Conservation (phyloP, 2,329 filamentous ascomycete species). For the Colletotrichum cereale region DNA sequence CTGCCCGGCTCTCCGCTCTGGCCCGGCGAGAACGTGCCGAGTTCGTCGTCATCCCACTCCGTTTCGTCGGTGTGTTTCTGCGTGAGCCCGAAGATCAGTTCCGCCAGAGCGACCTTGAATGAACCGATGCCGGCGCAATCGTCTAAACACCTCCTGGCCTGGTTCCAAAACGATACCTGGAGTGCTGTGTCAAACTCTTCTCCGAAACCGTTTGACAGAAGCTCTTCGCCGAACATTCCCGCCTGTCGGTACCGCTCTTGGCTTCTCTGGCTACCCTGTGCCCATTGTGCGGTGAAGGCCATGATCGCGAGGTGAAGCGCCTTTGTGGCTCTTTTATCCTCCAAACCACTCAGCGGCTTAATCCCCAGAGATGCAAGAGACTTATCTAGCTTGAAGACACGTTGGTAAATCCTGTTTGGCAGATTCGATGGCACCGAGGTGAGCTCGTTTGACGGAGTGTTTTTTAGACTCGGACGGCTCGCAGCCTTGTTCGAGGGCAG, state of each 20-base stretch:
- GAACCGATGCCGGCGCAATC: conserved; percentile 52
- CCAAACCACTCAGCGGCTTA: conserved; percentile 53
- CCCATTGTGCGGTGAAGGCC: conserved; percentile 66
- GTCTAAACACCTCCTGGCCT: conserved; percentile 52
- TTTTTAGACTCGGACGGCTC: conserved; percentile 35
- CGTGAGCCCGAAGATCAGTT: conserved; percentile 54
- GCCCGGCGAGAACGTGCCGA: neutral
- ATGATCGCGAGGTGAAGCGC: conserved; percentile 63
- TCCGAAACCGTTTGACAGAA: conserved; percentile 42
- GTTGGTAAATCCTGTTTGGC: conserved; percentile 58
- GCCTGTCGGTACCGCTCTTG: neutral
- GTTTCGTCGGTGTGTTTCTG: conserved; percentile 45
- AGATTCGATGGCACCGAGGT: conserved; percentile 47
- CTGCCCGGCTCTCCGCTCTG: neutral
- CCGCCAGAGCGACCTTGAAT: conserved; percentile 53
- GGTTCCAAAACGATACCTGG: conserved; percentile 54
- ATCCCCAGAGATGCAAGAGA: conserved; percentile 55
- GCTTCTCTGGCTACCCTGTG: conserved; percentile 51
- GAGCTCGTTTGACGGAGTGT: conserved; percentile 49
- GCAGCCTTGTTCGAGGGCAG: neutral
- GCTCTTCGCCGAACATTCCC: conserved; percentile 34
- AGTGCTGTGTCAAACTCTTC: conserved; percentile 55
- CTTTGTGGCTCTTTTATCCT: conserved; percentile 58
- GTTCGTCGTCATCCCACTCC: conserved; percentile 28
- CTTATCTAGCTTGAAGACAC: conserved; percentile 61